These are phyloP conservation scores for Penicillium flavigenum DNA, from an alignment of 495 filamentous ascomycete genomes.

Conservation along the genomic window DNA sequence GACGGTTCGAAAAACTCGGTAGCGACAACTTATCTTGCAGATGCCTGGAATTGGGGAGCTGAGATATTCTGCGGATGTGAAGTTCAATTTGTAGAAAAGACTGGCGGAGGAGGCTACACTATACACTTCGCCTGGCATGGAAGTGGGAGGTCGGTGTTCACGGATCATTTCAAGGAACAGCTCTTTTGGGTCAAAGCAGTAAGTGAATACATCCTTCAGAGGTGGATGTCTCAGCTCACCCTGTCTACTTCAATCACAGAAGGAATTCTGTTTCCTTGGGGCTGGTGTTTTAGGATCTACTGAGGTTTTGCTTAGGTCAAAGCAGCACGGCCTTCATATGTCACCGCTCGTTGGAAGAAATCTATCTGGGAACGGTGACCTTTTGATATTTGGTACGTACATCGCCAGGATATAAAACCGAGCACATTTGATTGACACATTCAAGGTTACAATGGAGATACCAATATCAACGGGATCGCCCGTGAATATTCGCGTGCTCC, in stretches of 20 bases:
- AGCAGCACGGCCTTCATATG: slow-evolving; percentile 55
- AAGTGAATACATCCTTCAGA: slow-evolving; percentile 27
- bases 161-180: slow-evolving; percentile 56
- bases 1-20: slow-evolving; percentile 67
- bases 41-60: slow-evolving; percentile 74
- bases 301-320: slow-evolving; percentile 65
- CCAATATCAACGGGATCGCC: slow-evolving; percentile 57
- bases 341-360: slow-evolving; percentile 58
- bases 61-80: slow-evolving; percentile 74
- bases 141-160: slow-evolving; percentile 55
- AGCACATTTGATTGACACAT: slow-evolving; percentile 1
- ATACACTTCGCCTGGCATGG: slow-evolving; percentile 68
- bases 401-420: neutral
- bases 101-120: slow-evolving; percentile 53
- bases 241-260: neutral
- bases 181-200: slow-evolving; percentile 68
- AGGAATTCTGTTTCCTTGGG: slow-evolving; percentile 8
- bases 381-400: slow-evolving; percentile 59
- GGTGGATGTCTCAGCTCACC: neutral
- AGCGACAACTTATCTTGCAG: slow-evolving; percentile 64
- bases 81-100: slow-evolving; percentile 62
- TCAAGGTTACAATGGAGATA: slow-evolving; percentile 56
- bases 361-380: slow-evolving; percentile 69
- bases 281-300: slow-evolving; percentile 54
- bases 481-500: slow-evolving; percentile 36